Percentiles rank a stretch among this genome's conserved stretches.
These are phyloP conservation scores for Pyrrhoderma noxium DNA, from an alignment of 1,284 basidiomycete genomes.

Conservation along the genomic window DNA sequence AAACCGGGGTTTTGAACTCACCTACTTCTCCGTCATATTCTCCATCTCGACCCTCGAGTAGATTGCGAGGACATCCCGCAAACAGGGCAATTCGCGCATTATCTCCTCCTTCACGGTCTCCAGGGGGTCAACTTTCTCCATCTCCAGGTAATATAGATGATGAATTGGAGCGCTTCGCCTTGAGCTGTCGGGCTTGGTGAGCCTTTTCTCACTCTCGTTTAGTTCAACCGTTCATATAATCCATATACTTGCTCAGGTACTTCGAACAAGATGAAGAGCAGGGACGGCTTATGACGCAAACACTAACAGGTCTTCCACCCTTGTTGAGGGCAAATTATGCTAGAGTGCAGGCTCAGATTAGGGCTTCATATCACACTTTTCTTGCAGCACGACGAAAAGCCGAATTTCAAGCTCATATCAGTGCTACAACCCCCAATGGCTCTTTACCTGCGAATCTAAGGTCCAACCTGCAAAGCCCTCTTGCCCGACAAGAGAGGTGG, in stretches of 20 bases:
- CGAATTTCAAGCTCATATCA: constrained; percentile 70
- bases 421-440: constrained; percentile 62
- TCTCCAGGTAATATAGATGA: constrained; percentile 49
- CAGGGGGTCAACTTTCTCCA: constrained; percentile 53
- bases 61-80: constrained; percentile 35
- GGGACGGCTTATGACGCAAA: constrained; percentile 70
- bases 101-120: constrained; percentile 41
- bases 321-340: constrained; percentile 72
- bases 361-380: constrained; percentile 67
- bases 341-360: constrained; percentile 67
- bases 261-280: constrained; percentile 69
- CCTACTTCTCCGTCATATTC: constrained; percentile 43
- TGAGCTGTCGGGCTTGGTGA: constrained; percentile 61
- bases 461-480: constrained; percentile 47
- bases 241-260: constrained; percentile 44
- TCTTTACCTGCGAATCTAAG: constrained; percentile 64
- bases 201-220: constrained; percentile 11
- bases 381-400: constrained; percentile 61
- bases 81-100: constrained; percentile 12
- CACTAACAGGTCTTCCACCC: constrained; percentile 63
- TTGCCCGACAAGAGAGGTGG: constrained; percentile 67
- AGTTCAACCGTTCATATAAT: constrained; percentile 5
- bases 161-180: constrained; percentile 68
- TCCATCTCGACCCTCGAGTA: constrained; percentile 43
- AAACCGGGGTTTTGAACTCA: constrained; percentile 45